phyloP scores from a whole-genome alignment of 345 rosid genomes.

The Syzygium aqueum region DNA sequence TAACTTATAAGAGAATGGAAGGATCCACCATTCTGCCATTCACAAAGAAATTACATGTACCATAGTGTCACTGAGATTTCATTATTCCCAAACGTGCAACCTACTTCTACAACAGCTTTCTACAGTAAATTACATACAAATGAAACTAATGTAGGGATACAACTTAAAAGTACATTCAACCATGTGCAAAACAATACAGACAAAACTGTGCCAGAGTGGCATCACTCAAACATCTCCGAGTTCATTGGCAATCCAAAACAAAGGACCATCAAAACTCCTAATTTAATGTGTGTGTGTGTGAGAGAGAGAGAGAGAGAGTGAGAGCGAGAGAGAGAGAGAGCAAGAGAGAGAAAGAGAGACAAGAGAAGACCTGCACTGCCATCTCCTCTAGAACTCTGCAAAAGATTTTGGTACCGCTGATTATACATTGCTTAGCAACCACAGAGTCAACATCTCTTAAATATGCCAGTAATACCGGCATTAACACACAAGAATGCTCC shows the following conservation, averaged over 20 bases:
- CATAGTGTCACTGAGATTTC: neutral
- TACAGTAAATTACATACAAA: neutral
- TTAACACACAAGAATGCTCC: conserved; percentile 44
- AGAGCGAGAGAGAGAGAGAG: neutral
- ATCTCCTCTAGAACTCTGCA: conserved; percentile 63
- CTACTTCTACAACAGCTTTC: neutral
- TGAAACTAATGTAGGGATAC: neutral
- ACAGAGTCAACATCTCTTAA: conserved; percentile 47
- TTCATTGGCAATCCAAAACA: neutral
- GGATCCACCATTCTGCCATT: neutral
- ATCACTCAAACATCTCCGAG: neutral
- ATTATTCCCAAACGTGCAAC: neutral
- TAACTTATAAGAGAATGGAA: neutral
- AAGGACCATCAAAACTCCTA: neutral
- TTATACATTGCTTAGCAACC: conserved; percentile 60
- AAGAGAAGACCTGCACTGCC: conserved; percentile 55
- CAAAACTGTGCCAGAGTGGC: neutral
- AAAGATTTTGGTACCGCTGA: conserved; percentile 53
- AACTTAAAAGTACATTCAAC: neutral
- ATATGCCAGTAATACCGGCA: conserved; percentile 51
- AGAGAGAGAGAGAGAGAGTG: neutral
- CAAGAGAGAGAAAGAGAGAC: neutral
- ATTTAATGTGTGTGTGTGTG: neutral
- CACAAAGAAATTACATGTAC: neutral
- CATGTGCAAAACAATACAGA: neutral